Base-by-base conservation (phyloP, 2,329 filamentous ascomycete genomes). In the Nothomitra cinnamomea region DNA sequence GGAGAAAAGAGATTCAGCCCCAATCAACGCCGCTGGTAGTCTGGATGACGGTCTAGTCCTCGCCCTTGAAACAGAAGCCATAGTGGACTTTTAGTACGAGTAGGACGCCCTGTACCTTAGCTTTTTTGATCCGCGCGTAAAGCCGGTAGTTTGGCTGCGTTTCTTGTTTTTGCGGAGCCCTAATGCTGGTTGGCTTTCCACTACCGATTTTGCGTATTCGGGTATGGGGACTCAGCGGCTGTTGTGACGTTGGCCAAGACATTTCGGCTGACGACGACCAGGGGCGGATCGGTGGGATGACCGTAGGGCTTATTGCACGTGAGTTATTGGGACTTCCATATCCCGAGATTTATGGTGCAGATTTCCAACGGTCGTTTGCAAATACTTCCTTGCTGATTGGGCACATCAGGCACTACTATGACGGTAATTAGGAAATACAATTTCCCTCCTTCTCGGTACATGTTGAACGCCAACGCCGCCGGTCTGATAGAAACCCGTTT, bases 231-330 rank as follows among this genome's bases (percentile, higher is more conserved):
- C 24, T 21, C 5, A 25, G 49, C 49, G 21, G 43, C n/a, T 48
- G 43, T 21, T 51, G 49, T 42, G 49, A 42, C 49, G 49, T 38
- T 10, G 8, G 49, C 49, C 38, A 38, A 42, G 38, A 42, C 6
- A 38, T 17, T 22, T 38, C 28, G 28, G 28, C 28, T 32, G 28
- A 32, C 10, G 28, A 32, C 28, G 28, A 32, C 28, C 10, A 10
- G 28, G 28, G 28, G 12, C 36, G 36, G 15, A 41, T 41, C 36
- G 36, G 4, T 32, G 28, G 5, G 28, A 32, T 32, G 10, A 32
- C 10, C 28, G 28, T 32, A 45, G 41, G 17, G 41, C 41, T 45
- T 45, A 45, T 45, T 45, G 41, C 17, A 45, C 41, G 41, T 19
- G 22, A 45, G 41, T 45, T 19, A 45, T 45, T 45, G 22, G 8